Conservation (phyloP, 306 rosid species). For the Heteromeles arbutifolia region DNA sequence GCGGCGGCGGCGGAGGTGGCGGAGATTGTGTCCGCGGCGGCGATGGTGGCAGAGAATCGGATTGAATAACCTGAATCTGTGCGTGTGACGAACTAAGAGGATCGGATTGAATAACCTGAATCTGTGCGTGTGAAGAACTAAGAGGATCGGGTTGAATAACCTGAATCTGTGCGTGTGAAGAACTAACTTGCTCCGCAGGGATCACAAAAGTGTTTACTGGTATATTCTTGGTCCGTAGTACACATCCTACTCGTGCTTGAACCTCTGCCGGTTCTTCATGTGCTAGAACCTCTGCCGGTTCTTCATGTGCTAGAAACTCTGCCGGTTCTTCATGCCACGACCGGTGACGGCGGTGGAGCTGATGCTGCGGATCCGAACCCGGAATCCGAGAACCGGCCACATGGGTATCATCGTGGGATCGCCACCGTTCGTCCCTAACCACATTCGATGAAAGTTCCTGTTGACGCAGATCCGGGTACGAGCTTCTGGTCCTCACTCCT, state of each 20-base stretch:
- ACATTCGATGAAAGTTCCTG: constrained; percentile 44
- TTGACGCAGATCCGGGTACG: constrained; percentile 86
- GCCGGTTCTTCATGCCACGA: constrained; percentile 19
- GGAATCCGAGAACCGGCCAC: constrained; percentile 27
- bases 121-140: not conserved
- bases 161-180: not conserved
- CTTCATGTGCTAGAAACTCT: not conserved
- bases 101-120: not conserved
- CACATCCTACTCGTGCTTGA: not conserved
- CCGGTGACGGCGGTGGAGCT: constrained; percentile 22
- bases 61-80: not conserved
- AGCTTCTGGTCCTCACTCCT: constrained; percentile 62
- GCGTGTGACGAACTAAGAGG: not conserved
- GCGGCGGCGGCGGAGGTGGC: constrained; percentile 1
- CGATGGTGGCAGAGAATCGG: not conserved
- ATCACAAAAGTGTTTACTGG: constrained; percentile 32
- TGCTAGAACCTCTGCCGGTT: not conserved
- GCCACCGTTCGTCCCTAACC: constrained; percentile 46
- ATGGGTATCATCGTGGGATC: constrained; percentile 57
- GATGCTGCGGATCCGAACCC: constrained; percentile 24
- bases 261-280: not conserved
- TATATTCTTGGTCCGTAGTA: constrained; percentile 13
- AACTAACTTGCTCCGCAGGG: constrained; percentile 18
- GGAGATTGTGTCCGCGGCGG: constrained; percentile 32
- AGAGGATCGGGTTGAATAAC: not conserved